Evolutionary conservation across 257 asterid species (phyloP).

Genomic region (Nicotiana obtusifolia): DNA sequence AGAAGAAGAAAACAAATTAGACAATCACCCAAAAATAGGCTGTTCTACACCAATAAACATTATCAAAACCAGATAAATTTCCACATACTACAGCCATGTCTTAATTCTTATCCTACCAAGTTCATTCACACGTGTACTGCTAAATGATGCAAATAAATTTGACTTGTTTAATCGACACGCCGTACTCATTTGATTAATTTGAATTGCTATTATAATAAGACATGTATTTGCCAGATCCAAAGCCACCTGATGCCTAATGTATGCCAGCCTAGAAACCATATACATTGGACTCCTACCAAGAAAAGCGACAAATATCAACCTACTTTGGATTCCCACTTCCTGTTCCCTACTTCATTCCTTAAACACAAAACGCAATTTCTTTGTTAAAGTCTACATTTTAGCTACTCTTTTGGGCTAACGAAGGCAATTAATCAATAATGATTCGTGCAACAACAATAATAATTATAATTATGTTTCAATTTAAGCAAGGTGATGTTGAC

Average conservation of each 20-base stretch:
- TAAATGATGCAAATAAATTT: background rate
- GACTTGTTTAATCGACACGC: background rate
- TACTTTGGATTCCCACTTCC: constrained; percentile 1
- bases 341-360: background rate
- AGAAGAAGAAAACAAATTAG: background rate
- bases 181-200: background rate
- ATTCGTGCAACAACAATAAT: too few species aligned
- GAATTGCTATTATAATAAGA: background rate
- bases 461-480: background rate
- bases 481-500: too few species aligned
- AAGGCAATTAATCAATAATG: background rate
- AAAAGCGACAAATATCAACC: background rate
- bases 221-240: constrained; percentile 25
- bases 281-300: constrained; percentile 21
- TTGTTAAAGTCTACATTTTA: background rate
- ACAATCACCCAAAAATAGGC: background rate
- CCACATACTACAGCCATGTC: background rate
- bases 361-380: background rate
- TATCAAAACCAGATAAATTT: background rate
- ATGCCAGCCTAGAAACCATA: constrained; percentile 25
- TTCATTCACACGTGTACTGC: constrained; percentile 1
- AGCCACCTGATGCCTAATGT: constrained; percentile 26
- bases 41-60: background rate
- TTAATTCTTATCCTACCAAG: background rate
- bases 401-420: background rate